Percentiles rank a stretch among this genome's conserved stretches.
Evolutionary conservation across 768 basidiomycete species (phyloP).

Genomic region (Pleurotus citrinopileatus): DNA sequence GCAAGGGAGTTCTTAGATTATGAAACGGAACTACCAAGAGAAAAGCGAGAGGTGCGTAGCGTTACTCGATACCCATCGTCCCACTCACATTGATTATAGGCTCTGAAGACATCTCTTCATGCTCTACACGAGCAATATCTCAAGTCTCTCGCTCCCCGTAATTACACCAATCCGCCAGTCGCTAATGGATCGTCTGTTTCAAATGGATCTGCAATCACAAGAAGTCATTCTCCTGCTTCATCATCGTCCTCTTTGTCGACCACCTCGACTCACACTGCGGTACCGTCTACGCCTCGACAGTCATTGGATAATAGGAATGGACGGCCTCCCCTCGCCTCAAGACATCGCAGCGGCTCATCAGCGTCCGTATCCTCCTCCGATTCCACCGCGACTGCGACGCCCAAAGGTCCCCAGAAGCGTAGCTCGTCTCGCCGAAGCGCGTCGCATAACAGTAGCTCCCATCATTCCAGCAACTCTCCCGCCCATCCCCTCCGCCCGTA

Average conservation of each 20-base stretch:
- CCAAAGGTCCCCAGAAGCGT: constrained; percentile 16
- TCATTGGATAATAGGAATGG: constrained; percentile 21
- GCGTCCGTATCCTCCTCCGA: constrained; percentile 33
- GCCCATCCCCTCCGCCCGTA: constrained; percentile 17
- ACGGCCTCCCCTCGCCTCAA: constrained; percentile 16
- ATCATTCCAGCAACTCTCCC: neutral
- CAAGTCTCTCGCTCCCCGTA: constrained; percentile 26
- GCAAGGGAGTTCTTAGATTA: constrained; percentile 73
- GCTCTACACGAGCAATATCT: constrained; percentile 37
- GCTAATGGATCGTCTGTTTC: constrained; percentile 3
- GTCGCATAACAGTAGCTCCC: constrained; percentile 4
- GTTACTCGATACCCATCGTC: constrained; percentile 3
- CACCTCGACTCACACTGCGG: constrained; percentile 68
- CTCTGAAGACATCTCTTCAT: constrained; percentile 37
- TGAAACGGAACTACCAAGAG: constrained; percentile 58
- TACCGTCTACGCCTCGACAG: constrained; percentile 46
- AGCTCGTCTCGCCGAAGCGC: constrained; percentile 4
- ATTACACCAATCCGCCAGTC: neutral
- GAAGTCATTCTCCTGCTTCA: constrained; percentile 43
- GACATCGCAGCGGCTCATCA: constrained; percentile 17
- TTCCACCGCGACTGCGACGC: constrained; percentile 37
- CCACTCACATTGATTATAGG: constrained; percentile 24
- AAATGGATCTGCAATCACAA: constrained; percentile 17
- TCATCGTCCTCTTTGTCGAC: constrained; percentile 72
- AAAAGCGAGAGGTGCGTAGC: constrained; percentile 49